Evolutionary conservation across 2,329 filamentous ascomycete species (phyloP), one percentile per base, ranked within the genome.

Genomic region (Emericellopsis cladophorae): DNA sequence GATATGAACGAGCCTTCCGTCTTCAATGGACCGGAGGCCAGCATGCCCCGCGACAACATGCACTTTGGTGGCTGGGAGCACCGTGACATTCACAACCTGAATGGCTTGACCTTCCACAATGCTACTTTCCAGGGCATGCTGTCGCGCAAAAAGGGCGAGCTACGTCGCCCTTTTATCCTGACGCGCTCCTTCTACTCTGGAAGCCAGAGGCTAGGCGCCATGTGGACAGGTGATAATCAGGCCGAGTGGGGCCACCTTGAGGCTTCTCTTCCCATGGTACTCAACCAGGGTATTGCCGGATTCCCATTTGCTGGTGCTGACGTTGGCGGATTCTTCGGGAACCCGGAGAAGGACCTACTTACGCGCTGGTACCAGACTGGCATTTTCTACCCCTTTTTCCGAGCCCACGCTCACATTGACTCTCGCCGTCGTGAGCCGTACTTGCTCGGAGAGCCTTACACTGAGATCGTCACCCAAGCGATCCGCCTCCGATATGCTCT

Each of bases 1-100:
- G 92, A 98, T 59, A 98, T 98, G 92, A 96, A 95, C 57, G 92
- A 98, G 65, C 92, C 92, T 1, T 96, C 92, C 0, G 92, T 98
- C 2, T 98, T 98, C 69, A 96, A 96, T 58, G 92, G 92, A 0
- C 92, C 92, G 0, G 92, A 98, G 61, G 94, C 88, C 4, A 96
- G 90, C 5, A 96, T 96, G 89, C 92, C 92, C 46, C 95, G 95
- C 64, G 92, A 98, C 67, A 98, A 98, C 57, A 63, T 98, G 24
- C 92, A 98, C 58, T 67, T 84, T 54, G 89, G 77, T 40, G 77
- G 83, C 54, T 98, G 92, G 92, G 92, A 98, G 61, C 92, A 98
- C 58, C 84, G 92, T 47, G 92, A 98, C 56, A 67, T 98, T 5
- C 92, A 98, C 69, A 96, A 98, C 61, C 59, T 96, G 51, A 92